Percentiles rank a stretch among this genome's conserved stretches.
phyloP scores from a whole-genome alignment of 164 flowering plant species.

The Liriodendron chinense region DNA sequence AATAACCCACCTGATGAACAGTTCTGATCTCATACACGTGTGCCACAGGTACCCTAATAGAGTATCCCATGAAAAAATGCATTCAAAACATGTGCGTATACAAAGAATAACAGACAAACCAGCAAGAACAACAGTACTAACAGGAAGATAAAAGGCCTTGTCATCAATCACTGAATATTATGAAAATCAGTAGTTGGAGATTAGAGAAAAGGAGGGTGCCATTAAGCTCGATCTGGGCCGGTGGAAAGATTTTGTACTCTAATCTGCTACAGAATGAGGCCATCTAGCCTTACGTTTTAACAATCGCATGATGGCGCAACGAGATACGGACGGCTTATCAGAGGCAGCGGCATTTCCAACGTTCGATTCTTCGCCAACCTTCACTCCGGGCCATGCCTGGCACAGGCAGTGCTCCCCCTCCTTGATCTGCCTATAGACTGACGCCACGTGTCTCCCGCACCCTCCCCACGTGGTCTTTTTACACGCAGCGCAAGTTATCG shows the following conservation, averaged over 20 bases:
- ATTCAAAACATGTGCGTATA: too few species aligned
- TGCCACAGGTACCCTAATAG: background rate
- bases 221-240: too few species aligned
- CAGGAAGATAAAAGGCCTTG: background rate
- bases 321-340: background rate
- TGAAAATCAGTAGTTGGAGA: too few species aligned
- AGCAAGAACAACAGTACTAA: background rate
- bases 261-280: too few species aligned
- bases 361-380: background rate
- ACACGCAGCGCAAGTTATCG: conserved; percentile 34
- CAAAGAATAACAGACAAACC: too few species aligned
- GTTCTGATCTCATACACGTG: background rate
- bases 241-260: too few species aligned
- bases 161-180: background rate
- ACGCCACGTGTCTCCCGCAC: conserved; percentile 45
- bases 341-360: background rate
- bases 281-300: too few species aligned
- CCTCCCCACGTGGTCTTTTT: conserved; percentile 51
- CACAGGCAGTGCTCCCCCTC: conserved; percentile 43
- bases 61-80: background rate
- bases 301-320: conserved; percentile 1
- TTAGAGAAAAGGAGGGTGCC: too few species aligned
- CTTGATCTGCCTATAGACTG: conserved; percentile 35
- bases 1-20: background rate
- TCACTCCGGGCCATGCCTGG: conserved; percentile 48